A percentile compares a stretch with the other conserved stretches of the same genome.
phyloP scores from a whole-genome alignment of 208 protist species.

The Trypanosoma theileri region DNA sequence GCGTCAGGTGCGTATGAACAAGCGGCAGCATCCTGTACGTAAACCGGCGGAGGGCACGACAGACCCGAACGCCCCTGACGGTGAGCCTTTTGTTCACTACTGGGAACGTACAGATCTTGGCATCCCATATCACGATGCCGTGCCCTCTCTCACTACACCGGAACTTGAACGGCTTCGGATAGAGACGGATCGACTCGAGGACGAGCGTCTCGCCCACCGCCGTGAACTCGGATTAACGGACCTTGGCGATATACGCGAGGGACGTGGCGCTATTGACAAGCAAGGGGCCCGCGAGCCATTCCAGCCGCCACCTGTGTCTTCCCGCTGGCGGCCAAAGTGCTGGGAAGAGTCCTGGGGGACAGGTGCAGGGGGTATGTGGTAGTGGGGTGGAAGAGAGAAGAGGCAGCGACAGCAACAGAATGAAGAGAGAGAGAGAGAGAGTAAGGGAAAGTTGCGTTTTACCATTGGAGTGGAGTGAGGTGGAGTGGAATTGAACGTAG shows the following conservation, averaged over 20 bases:
- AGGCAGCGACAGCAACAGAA: neutral
- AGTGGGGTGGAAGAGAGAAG: neutral
- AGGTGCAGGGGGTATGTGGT: conserved; percentile 45
- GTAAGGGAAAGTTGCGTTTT: too few species aligned
- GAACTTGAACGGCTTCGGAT: conserved; percentile 82
- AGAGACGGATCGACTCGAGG: conserved; percentile 81
- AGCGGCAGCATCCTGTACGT: conserved; percentile 71
- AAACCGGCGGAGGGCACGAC: conserved; percentile 78
- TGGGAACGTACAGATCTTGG: conserved; percentile 88
- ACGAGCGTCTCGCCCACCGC: conserved; percentile 77
- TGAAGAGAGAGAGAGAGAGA: neutral
- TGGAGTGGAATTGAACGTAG: too few species aligned
- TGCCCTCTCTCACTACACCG: conserved; percentile 83
- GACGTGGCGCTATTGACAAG: conserved; percentile 64
- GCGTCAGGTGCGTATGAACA: conserved; percentile 86
- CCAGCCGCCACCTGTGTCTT: conserved; percentile 76
- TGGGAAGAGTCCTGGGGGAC: conserved; percentile 90
- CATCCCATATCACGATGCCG: conserved; percentile 87
- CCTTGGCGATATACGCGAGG: conserved; percentile 85
- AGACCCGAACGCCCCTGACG: conserved; percentile 70
- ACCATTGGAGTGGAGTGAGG: neutral
- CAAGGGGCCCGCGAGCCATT: conserved; percentile 53
- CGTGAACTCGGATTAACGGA: conserved; percentile 87
- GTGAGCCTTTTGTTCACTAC: conserved; percentile 81
- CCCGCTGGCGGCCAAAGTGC: conserved; percentile 88